A percentile compares a stretch with the other conserved stretches of the same genome.
Evolutionary conservation across 306 rosid species (phyloP).

Genomic region (Citrullus amarus): DNA sequence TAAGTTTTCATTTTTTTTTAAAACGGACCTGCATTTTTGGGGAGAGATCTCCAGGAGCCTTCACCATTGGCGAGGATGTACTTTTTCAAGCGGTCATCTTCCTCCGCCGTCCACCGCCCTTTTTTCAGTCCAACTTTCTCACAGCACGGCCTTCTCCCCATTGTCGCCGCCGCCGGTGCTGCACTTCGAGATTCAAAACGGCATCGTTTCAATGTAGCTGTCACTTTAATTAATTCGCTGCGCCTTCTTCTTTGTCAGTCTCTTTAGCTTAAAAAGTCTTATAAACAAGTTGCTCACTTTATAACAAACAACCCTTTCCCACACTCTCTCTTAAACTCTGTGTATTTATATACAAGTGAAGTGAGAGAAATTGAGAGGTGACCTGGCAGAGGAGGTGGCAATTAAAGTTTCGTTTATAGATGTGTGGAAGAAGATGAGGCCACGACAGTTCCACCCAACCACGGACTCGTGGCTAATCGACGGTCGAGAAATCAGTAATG

Average conservation of each 20-base stretch:
- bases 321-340: no score
- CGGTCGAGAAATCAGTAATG: constrained; percentile 19
- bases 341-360: background rate
- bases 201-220: background rate
- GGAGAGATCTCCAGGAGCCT: constrained; percentile 86
- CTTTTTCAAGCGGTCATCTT: constrained; percentile 44
- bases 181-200: background rate
- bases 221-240: background rate
- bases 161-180: background rate
- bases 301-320: no score
- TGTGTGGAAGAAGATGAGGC: constrained; percentile 37
- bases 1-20: background rate
- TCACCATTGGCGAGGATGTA: constrained; percentile 63
- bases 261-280: background rate
- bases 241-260: background rate
- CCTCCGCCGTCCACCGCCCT: constrained; percentile 78
- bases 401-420: background rate
- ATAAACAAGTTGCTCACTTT: background rate
- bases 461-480: constrained; percentile 48
- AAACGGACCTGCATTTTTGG: constrained; percentile 61
- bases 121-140: constrained; percentile 70
- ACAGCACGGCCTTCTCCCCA: constrained; percentile 94
- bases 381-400: background rate
- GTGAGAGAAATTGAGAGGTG: background rate
- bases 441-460: constrained; percentile 24